Evolutionary conservation across 768 basidiomycete species (phyloP).

Genomic region (Amanita rubescens): DNA sequence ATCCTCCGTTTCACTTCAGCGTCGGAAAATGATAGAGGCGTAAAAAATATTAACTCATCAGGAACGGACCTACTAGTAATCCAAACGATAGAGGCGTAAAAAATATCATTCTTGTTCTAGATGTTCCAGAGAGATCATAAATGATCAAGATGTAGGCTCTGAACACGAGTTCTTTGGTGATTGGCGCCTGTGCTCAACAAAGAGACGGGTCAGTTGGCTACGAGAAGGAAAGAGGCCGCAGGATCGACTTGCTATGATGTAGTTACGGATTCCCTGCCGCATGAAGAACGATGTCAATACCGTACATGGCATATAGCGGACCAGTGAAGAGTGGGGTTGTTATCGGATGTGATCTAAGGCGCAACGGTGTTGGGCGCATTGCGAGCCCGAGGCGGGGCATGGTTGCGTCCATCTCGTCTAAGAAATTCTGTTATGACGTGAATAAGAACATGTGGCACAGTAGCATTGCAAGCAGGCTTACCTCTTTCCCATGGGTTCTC

Average conservation of each 20-base stretch:
- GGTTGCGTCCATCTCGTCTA: conserved; percentile 20
- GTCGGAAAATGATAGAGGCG: no score
- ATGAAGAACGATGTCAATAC: no score
- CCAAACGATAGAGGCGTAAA: conserved; percentile 85
- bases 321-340: conserved; percentile 73
- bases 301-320: conserved; percentile 56
- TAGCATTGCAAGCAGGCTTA: conserved; percentile 11
- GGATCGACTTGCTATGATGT: conserved; percentile 32
- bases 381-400: conserved; percentile 5
- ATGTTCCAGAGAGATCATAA: conserved; percentile 59
- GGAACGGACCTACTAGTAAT: conserved; percentile 58
- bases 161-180: conserved; percentile 92
- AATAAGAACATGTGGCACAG: not conserved
- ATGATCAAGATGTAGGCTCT: conserved; percentile 74
- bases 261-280: conserved; percentile 67
- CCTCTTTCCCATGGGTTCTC: conserved; percentile 15
- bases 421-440: conserved; percentile 9
- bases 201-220: no score
- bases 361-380: not conserved
- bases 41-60: no score
- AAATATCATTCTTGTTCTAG: conserved; percentile 58
- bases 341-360: conserved; percentile 48
- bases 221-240: no score
- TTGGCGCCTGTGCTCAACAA: conserved; percentile 54
- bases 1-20: no score